phyloP scores from a whole-genome alignment of 2,329 filamentous ascomycete species.

The Colletotrichum sp. region DNA sequence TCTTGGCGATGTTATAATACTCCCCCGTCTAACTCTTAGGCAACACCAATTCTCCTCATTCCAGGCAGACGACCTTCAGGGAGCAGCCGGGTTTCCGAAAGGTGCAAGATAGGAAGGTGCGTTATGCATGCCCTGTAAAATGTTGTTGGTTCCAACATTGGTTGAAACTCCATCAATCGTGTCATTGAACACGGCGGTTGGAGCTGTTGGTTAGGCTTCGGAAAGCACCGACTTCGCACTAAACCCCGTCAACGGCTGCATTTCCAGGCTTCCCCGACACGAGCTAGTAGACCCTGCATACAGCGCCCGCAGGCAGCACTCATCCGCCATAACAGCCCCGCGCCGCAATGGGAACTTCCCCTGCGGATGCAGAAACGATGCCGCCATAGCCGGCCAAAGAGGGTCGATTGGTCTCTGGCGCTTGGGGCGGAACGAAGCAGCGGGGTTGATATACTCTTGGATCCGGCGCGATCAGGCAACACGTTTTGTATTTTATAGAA shows the following conservation, averaged over 20 bases:
- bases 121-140: background rate
- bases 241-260: background rate
- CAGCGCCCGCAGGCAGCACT: background rate
- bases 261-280: background rate
- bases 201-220: background rate
- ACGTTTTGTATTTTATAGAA: background rate
- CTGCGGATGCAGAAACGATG: background rate
- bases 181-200: background rate
- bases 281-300: background rate
- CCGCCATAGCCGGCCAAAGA: background rate
- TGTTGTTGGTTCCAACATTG: background rate
- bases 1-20: background rate
- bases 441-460: background rate
- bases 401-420: background rate
- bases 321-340: background rate
- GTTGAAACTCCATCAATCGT: background rate
- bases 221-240: background rate
- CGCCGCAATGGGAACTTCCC: background rate
- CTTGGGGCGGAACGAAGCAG: background rate
- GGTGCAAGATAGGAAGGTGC: background rate
- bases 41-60: background rate
- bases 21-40: background rate
- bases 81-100: background rate
- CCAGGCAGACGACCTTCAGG: background rate
- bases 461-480: background rate